phyloP scores from a whole-genome alignment of 2,329 filamentous ascomycete genomes.

The Sclerotinia subarctica region DNA sequence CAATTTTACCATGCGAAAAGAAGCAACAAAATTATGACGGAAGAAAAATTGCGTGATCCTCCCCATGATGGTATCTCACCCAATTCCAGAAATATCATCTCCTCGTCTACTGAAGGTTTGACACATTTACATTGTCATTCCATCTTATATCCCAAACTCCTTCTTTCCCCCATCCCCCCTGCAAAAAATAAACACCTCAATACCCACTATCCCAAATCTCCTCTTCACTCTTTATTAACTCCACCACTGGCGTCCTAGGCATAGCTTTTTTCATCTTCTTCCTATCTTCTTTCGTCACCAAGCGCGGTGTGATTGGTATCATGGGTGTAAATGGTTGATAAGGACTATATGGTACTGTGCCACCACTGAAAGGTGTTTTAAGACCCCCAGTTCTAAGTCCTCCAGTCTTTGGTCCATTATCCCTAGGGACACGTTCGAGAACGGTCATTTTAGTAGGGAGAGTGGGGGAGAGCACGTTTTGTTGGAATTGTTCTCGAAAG shows the following conservation, averaged over 20 bases:
- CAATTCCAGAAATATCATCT: background rate
- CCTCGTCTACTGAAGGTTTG: background rate
- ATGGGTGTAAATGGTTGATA: slow-evolving; percentile 78
- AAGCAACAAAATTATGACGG: too few species aligned
- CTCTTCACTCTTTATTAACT: slow-evolving; percentile 59
- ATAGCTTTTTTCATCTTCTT: slow-evolving; percentile 65
- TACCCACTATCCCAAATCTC: slow-evolving; percentile 56
- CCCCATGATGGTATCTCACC: background rate
- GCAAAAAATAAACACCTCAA: slow-evolving; percentile 17
- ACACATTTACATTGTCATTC: background rate
- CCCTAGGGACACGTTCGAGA: slow-evolving; percentile 54
- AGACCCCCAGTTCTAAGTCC: slow-evolving; percentile 50
- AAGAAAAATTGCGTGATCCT: too few species aligned
- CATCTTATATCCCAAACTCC: background rate
- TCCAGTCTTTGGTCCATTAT: slow-evolving; percentile 47
- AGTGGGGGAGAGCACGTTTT: slow-evolving; percentile 39
- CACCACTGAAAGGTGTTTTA: slow-evolving; percentile 60
- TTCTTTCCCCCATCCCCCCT: background rate
- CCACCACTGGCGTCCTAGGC: slow-evolving; percentile 56
- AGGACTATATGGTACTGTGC: slow-evolving; percentile 67
- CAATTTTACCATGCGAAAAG: too few species aligned
- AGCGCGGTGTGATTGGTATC: slow-evolving; percentile 71
- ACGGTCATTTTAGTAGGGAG: slow-evolving; percentile 59
- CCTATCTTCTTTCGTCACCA: slow-evolving; percentile 68
- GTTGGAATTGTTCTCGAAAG: slow-evolving; percentile 58